Percentiles rank a stretch among this genome's conserved stretches.
Evolutionary conservation across 768 basidiomycete genomes (phyloP).

Genomic region (Gloeopeniophorella convolvens): DNA sequence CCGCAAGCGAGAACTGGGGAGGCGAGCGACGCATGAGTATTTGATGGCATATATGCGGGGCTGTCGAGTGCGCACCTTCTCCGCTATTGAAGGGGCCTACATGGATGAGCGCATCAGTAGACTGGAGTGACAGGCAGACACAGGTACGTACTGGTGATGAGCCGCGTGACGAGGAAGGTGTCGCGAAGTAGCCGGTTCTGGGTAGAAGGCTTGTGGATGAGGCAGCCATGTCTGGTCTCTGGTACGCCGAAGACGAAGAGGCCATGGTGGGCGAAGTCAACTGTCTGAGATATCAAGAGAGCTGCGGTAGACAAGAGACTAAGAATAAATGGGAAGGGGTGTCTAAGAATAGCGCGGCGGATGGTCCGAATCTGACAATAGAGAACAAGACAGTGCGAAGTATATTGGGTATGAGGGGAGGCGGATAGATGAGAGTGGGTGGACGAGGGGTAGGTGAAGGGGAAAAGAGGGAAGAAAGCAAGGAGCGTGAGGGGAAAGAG

Average conservation of each 20-base stretch:
- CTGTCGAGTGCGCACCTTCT: constrained; percentile 1
- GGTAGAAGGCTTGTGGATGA: constrained; percentile 15
- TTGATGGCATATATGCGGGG: background rate
- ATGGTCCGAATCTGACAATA: too few species aligned
- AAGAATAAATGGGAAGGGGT: too few species aligned
- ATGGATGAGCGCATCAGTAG: background rate
- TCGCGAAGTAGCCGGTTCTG: background rate
- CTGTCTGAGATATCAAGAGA: background rate
- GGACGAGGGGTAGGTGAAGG: too few species aligned
- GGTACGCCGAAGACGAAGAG: background rate
- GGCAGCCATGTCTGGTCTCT: constrained; percentile 12
- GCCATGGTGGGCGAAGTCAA: constrained; percentile 3
- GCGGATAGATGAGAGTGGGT: too few species aligned
- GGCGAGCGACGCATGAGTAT: background rate
- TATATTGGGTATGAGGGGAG: too few species aligned
- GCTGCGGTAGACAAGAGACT: too few species aligned
- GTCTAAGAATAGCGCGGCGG: too few species aligned
- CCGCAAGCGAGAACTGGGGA: constrained; percentile 33
- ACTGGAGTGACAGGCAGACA: background rate
- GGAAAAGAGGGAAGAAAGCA: too few species aligned
- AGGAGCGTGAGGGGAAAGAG: too few species aligned
- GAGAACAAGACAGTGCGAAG: too few species aligned
- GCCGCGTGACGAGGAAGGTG: background rate
- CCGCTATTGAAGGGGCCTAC: constrained; percentile 13
- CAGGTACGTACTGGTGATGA: background rate